Base-by-base conservation (phyloP, 441 rosid genomes). In the Syzygium malaccense region DNA sequence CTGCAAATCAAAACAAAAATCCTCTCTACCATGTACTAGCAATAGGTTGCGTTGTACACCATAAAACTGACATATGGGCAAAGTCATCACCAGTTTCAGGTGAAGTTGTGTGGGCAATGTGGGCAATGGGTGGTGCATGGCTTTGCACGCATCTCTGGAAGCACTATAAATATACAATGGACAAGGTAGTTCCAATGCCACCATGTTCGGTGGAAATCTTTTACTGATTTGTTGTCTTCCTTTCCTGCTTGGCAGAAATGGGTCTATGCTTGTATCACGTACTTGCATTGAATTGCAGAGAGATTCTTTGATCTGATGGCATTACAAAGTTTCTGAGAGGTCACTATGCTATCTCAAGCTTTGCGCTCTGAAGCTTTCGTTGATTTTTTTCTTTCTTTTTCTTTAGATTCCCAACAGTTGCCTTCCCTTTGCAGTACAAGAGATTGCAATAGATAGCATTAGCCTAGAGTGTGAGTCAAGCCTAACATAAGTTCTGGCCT, bases 41-140 rank as follows among this genome's bases (percentile, higher is more conserved):
- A 88, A 91, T 90, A 86, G 98, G 98, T 87, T 95, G 96, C 95
- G 98, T 95, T 56, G 94, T 90, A 75, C 98, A 95, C 92, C 96
- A 95, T 91, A 93, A 93, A 54, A 89, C 96, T 56, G 98, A 95
- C 90, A 83, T 95, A 86, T 95, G 98, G 98, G 96, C 95, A 4
- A 95, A 94, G 91, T 92, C 98, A 78, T 95, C 98, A 86, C 94
- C 95, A 13, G 95, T 93, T 91, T 83, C 75, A 79, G 98, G 98
- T 75, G 93, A 93, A 84, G 96, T 94, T 41, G 94, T 92, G 48
- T 95, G 96, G 95, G 95, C 96, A 13, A 88, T 95, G 30, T 95
- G 98, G 98, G 96, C 96, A n/a, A 95, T 95, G 98, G 98, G 98
- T 37, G 98, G 98, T 86, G 94, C 98, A 84, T 95, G 98, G 96